Base-by-base conservation (phyloP, 352 stramenopile genomes). In the Globisporangium paroecandrum region DNA sequence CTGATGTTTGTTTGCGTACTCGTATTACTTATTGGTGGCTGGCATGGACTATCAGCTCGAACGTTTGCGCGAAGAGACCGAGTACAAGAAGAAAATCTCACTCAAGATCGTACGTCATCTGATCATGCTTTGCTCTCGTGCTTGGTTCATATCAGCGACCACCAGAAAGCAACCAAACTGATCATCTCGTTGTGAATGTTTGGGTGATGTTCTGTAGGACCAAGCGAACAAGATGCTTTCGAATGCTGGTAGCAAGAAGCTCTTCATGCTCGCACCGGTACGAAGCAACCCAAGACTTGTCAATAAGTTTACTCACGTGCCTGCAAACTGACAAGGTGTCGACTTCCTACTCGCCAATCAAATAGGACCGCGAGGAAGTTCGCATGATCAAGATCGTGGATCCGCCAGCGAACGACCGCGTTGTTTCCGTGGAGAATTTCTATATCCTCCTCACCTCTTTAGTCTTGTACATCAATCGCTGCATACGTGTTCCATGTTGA, bases 221-320 rank as follows among this genome's bases (percentile, higher is more conserved):
- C 84, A 93, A 77, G 82, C 82, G n/a, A 93, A 93, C 69, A 87
- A 89, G 64, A 88, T 91, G 76, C 77, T 81, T n/a, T 56, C 72
- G 3, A 68, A 62, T 25, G 51, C 70, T 38, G 79, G 81, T 6
- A 87, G 70, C 62, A 75, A 73, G 60, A 82, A 81, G 25, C 76
- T 73, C 12, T 93, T 89, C 54, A 59, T 60, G 5, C 65, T 79
- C 27, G 81, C 82, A 13, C 73, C 82, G 34, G 84, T 93, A 71
- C 8, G n/a, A 20, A 25, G 25, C n/a, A 18, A 20, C 22, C 7
- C 1, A 29, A 20, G 2, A 4, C 4, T 18, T 46, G 38, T 7
- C 38, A 7, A 5, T 18, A 46, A 20, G 9, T 22, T 29, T 15
- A 18, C 8, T 46, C 4, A 15, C 12, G 25, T 43, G 18, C 1